phyloP scores from a whole-genome alignment of 495 filamentous ascomycete species.

The Glutinoglossum americanum region DNA sequence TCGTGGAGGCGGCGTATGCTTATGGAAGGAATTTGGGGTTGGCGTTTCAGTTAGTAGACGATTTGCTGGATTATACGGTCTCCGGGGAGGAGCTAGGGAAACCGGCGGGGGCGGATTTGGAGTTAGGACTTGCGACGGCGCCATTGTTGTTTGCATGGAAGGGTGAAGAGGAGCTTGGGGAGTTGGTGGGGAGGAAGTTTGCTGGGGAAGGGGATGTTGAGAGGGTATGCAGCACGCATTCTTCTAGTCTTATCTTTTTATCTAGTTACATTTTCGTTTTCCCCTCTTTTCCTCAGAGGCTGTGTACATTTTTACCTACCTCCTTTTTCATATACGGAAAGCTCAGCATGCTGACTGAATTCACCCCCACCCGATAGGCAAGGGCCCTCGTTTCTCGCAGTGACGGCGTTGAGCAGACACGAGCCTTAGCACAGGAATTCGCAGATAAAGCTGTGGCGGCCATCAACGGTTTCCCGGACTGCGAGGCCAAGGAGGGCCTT shows the following conservation, averaged over 20 bases:
- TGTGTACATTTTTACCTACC: background rate
- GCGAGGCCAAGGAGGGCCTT: slow-evolving; percentile 77
- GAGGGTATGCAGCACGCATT: slow-evolving; percentile 32
- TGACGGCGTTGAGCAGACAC: slow-evolving; percentile 75
- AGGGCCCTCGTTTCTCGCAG: slow-evolving; percentile 62
- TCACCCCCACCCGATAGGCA: slow-evolving; percentile 24
- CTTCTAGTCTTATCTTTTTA: too few species aligned
- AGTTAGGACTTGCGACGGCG: slow-evolving; percentile 87
- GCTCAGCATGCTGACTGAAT: slow-evolving; percentile 1
- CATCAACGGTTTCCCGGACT: slow-evolving; percentile 63
- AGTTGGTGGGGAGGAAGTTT: slow-evolving; percentile 84
- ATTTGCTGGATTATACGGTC: slow-evolving; percentile 92
- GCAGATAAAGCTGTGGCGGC: slow-evolving; percentile 70
- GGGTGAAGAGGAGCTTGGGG: slow-evolving; percentile 61
- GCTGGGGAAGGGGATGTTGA: slow-evolving; percentile 58
- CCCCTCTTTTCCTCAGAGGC: background rate
- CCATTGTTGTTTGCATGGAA: slow-evolving; percentile 94
- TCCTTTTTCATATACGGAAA: background rate
- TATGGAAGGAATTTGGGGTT: slow-evolving; percentile 86
- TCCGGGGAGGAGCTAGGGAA: slow-evolving; percentile 73
- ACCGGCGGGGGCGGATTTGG: slow-evolving; percentile 81
- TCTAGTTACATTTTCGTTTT: background rate
- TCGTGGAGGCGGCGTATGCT: slow-evolving; percentile 72
- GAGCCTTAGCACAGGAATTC: slow-evolving; percentile 73
- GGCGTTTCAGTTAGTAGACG: slow-evolving; percentile 95